Conservation (phyloP, 352 stramenopile species). For the Phytophthora pluvialis region DNA sequence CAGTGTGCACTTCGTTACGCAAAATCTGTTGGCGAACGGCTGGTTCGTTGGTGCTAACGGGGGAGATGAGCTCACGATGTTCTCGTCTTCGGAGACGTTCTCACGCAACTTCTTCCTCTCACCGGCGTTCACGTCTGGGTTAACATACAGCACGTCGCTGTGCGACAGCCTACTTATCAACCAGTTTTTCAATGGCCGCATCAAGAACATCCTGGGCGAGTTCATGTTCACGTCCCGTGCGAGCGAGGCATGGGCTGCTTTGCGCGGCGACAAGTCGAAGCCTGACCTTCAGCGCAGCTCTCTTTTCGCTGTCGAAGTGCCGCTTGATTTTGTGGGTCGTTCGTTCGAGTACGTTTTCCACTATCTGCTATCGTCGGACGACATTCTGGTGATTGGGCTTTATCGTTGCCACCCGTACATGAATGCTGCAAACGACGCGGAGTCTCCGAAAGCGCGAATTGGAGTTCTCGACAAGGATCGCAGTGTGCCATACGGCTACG, state of each 20-base stretch:
- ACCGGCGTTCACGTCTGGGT: constrained; percentile 78
- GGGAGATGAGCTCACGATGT: constrained; percentile 44
- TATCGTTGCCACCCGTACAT: constrained; percentile 80
- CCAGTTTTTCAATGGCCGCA: constrained; percentile 88
- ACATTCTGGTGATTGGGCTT: constrained; percentile 77
- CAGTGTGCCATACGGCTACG: constrained; percentile 80
- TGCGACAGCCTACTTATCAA: constrained; percentile 90
- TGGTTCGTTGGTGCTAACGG: constrained; percentile 60
- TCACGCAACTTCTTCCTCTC: constrained; percentile 84
- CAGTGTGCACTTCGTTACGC: constrained; percentile 86
- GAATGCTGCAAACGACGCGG: constrained; percentile 6
- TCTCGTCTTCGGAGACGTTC: constrained; percentile 62
- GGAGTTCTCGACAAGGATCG: constrained; percentile 69
- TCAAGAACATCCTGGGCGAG: constrained; percentile 87
- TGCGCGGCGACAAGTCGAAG: constrained; percentile 46
- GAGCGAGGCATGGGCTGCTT: constrained; percentile 43
- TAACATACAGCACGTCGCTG: constrained; percentile 86
- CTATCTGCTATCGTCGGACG: constrained; percentile 80
- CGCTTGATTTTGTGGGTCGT: constrained; percentile 80
- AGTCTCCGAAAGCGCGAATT: constrained; percentile 40
- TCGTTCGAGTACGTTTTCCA: constrained; percentile 87
- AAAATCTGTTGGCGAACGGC: constrained; percentile 70
- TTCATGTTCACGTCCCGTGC: constrained; percentile 87
- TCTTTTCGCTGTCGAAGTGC: constrained; percentile 83
- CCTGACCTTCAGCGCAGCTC: constrained; percentile 68